Conservation (phyloP, 73 alveolate species). For the Blepharisma japonicum region DNA sequence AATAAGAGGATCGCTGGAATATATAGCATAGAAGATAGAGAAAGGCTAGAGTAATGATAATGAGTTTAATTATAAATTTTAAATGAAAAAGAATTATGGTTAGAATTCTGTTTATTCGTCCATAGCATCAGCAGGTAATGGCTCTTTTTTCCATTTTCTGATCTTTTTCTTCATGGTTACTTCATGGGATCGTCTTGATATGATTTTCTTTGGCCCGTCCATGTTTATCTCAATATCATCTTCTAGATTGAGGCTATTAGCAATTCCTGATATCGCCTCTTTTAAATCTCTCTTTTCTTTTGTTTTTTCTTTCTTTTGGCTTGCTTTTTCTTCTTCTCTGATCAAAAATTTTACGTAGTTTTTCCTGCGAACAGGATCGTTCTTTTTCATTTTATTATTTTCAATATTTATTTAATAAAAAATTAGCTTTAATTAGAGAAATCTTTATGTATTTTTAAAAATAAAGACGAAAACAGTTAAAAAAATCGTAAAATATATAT, state of each 20-base stretch:
- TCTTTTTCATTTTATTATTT: conserved; percentile 9
- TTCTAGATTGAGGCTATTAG: not conserved
- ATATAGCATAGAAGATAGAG: no score
- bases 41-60: no score
- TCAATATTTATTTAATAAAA: no score
- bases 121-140: not conserved
- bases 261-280: conserved; percentile 8
- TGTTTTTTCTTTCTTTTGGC: not conserved
- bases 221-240: conserved; percentile 9
- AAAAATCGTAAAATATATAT: no score
- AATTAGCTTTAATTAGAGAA: no score
- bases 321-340: not conserved
- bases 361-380: conserved; percentile 11
- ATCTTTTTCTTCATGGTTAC: conserved; percentile 18
- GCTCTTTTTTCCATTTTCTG: conserved; percentile 26
- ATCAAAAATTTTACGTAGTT: not conserved
- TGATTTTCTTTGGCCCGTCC: conserved; percentile 29
- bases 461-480: no score
- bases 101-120: not conserved
- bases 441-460: no score
- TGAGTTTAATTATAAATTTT: no score
- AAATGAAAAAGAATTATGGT: no score
- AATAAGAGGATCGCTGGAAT: no score
- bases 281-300: conserved; percentile 7
- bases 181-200: conserved; percentile 18